Evolutionary conservation across 805 yeast species (phyloP).

Genomic region (Starmerella scarabaei): DNA sequence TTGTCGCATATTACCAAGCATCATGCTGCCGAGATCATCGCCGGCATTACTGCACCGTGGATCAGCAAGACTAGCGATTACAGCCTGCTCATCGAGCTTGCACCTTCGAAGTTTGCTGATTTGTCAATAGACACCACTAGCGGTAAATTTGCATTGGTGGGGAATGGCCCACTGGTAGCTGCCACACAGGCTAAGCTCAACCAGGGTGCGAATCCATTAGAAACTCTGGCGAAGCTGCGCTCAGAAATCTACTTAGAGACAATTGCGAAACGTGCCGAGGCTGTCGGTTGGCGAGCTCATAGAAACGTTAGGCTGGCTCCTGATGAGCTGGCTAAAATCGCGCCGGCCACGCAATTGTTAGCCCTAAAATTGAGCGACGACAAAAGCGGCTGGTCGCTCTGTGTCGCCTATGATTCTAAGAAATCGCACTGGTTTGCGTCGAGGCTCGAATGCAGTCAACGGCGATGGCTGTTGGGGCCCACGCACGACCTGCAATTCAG

Average conservation of each 20-base stretch:
- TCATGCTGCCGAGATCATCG: conserved; percentile 13
- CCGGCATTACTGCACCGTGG: conserved; percentile 13
- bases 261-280: conserved; percentile 38
- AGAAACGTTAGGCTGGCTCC: conserved; percentile 39
- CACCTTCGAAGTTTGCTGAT: conserved; percentile 10
- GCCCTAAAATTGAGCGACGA: conserved; percentile 25
- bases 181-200: conserved; percentile 17
- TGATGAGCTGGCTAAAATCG: conserved; percentile 33
- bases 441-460: conserved; percentile 14
- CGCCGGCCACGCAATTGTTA: conserved; percentile 20
- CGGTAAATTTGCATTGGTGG: conserved; percentile 16
- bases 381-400: conserved; percentile 32
- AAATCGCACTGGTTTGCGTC: conserved; percentile 19
- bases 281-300: conserved; percentile 58
- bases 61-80: conserved; percentile 6
- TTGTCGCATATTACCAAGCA: conserved; percentile 10
- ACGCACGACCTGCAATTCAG: conserved; percentile 10
- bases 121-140: conserved; percentile 21
- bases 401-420: conserved; percentile 23
- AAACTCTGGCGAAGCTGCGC: conserved; percentile 35
- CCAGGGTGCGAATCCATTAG: conserved; percentile 21
- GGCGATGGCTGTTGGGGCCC: conserved; percentile 20
- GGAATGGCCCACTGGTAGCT: conserved; percentile 14
- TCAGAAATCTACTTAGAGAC: conserved; percentile 39
- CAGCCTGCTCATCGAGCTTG: conserved; percentile 8